Evolutionary conservation across 2,329 filamentous ascomycete species (phyloP).

Genomic region (Colletotrichum shisoi): DNA sequence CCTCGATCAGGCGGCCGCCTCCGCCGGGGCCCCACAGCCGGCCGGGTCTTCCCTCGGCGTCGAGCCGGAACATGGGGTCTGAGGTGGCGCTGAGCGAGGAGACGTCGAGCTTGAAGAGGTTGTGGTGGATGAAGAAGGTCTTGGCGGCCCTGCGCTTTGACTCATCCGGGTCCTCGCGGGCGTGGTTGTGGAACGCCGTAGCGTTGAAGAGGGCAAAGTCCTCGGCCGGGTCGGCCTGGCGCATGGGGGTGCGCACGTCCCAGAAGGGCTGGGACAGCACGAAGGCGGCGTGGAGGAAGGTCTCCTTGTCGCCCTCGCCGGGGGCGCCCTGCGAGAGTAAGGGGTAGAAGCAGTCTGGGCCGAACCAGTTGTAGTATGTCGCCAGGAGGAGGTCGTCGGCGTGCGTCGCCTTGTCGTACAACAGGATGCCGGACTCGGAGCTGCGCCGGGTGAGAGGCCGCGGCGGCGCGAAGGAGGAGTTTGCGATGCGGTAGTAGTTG

Average conservation of each 20-base stretch:
- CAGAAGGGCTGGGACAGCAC: constrained; percentile 53
- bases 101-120: constrained; percentile 51
- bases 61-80: constrained; percentile 38
- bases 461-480: constrained; percentile 44
- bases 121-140: constrained; percentile 50
- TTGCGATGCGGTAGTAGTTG: constrained; percentile 56
- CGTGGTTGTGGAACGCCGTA: constrained; percentile 30
- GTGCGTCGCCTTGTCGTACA: constrained; percentile 59
- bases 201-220: constrained; percentile 43
- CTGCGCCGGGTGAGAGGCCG: constrained; percentile 47
- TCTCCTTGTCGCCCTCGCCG: constrained; percentile 60
- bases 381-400: constrained; percentile 57
- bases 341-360: constrained; percentile 60
- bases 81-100: constrained; percentile 41
- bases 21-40: constrained; percentile 46
- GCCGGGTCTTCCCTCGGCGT: constrained; percentile 41
- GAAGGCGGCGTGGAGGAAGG: constrained; percentile 56
- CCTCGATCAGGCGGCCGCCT: constrained; percentile 39
- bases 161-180: constrained; percentile 35
- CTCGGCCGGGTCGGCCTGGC: constrained; percentile 46
- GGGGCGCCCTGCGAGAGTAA: constrained; percentile 54
- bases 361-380: constrained; percentile 64
- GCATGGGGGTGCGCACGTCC: constrained; percentile 49
- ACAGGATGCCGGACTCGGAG: constrained; percentile 59
- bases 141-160: constrained; percentile 37